Base-by-base conservation (phyloP, 495 filamentous ascomycete species). In the Trichocladium antarcticum region DNA sequence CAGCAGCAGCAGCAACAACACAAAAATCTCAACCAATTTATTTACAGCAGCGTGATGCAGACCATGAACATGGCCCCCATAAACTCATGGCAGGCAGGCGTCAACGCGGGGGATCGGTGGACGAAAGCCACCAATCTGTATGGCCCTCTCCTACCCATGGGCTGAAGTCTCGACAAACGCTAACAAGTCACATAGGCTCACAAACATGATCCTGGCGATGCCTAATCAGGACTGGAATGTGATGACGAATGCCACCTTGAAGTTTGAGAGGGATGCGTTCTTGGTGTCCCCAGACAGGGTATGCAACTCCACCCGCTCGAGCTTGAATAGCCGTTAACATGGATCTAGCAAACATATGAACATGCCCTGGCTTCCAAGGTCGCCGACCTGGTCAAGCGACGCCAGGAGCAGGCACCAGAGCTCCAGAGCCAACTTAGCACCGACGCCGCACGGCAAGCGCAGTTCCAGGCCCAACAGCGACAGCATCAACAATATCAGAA, bases 241-340 rank as follows among this genome's bases (percentile, higher is more conserved):
- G 29, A 56, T 68, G 41, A 53, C 66, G 5, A n/a, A 45, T 6
- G 47, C 51, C 5, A 68, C 63, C 2, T 29, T 74, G 12, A 50
- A 62, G 0, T 60, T 66, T 27, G 74, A 78, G 49, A 66, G 68
- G 31, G 64, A 68, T 3, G 57, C 58, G 1, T 78, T 71, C 42
- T 16, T 63, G 7, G 57, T 57, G 5, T 69, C 65, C 0, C 59
- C 58, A 21, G 67, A 72, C 41, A 74, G 67, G 55, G 74, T 76
- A 42, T 40, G 63, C 51, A 22, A 17, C n/a, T 12, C 42, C 21
- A 22, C 47, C 14, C 27, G 28, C 11, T 41, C 31, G 11, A 14
- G 31, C 31, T 29, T 11, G 9, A 32, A 10, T 6, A 24, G 20
- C 17, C 14, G 15, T 47, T 59, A 22, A 54, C 47, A 10, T 32